A percentile compares a stretch with the other conserved stretches of the same genome.
Conservation (phyloP, 1,284 basidiomycete species). For the Singerocomus inundabilis region DNA sequence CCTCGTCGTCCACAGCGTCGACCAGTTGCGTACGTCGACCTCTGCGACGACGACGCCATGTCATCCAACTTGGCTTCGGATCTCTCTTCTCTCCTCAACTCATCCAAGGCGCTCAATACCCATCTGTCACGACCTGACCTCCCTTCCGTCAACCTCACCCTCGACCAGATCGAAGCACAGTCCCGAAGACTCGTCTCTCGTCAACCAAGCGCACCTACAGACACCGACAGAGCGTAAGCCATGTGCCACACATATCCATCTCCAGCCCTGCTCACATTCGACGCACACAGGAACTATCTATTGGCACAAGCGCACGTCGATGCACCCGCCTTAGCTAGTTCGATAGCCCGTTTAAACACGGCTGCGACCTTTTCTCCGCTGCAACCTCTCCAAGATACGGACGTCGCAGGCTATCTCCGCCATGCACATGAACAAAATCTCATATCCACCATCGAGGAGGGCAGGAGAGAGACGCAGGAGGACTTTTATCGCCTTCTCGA, state of each 20-base stretch:
- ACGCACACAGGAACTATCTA: conserved; percentile 66
- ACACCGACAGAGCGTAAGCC: conserved; percentile 73
- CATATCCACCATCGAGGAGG: conserved; percentile 91
- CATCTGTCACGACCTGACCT: conserved; percentile 76
- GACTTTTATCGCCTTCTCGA: conserved; percentile 83
- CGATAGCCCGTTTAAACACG: conserved; percentile 81
- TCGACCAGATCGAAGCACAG: conserved; percentile 92
- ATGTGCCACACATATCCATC: conserved; percentile 7
- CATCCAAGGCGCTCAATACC: conserved; percentile 71
- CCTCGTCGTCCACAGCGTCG: neutral
- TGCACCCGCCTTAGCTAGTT: conserved; percentile 73
- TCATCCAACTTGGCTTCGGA: conserved; percentile 46
- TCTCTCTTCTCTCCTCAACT: conserved; percentile 67
- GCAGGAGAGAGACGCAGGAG: conserved; percentile 79
- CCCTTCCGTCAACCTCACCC: conserved; percentile 81
- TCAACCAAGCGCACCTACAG: conserved; percentile 59
- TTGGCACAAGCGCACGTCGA: conserved; percentile 91
- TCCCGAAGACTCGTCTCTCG: conserved; percentile 75
- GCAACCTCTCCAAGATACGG: conserved; percentile 87
- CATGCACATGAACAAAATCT: conserved; percentile 94
- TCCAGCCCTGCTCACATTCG: conserved; percentile 5
- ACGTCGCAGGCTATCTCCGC: conserved; percentile 84
- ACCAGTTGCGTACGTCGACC: neutral
- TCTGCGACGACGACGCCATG: neutral
- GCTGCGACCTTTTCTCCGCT: conserved; percentile 86